Evolutionary conservation across 2,329 filamentous ascomycete genomes (phyloP), one percentile per base, ranked within the genome.

Genomic region (Talaromyces sp.): DNA sequence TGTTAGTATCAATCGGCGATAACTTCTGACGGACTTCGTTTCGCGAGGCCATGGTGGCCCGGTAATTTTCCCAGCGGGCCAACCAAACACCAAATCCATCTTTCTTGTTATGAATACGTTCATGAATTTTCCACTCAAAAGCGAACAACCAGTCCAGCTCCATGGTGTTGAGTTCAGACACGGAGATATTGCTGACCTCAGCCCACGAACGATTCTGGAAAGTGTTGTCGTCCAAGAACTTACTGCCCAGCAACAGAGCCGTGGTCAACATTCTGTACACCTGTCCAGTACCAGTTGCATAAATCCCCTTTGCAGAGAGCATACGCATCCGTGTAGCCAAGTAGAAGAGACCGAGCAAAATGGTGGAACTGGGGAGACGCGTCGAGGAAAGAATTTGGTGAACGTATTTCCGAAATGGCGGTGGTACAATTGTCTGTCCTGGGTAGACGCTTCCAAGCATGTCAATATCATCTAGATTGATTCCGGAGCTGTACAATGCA

Each of bases 201-300:
- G 92, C 90, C 92, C 92, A 97, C 1, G 92, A 96, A 57, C 90
- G 88, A 77, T 96, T 97, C 80, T 96, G 92, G 76, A 97, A 97
- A 5, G 92, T 97, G 76, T 96, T 96, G 80, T 96, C 92, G 69
- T 97, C 92, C 64, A 96, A 80, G 69, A 96, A 97, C 78, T 97
- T 97, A 84, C 91, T 96, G 60, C 91, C 92, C 55, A 97, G 81
- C 53, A 97, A 82, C 58, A 97, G 78, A 7, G 89, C 85, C 37
- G 93, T 88, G 6, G 91, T 96, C 63, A 96, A 81, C 78, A 95
- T 87, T 61, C 91, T 88, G 81, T 93, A 96, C 56, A 95, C 83
- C 70, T 94, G 87, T 43, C 87, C 88, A 56, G 79, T 83, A 40
- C 78, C 78, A 53, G 79, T 74, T 28, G 82, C 80, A 66, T 83